phyloP scores from a whole-genome alignment of 768 basidiomycete genomes.

The Lanmaoa rubissima region DNA sequence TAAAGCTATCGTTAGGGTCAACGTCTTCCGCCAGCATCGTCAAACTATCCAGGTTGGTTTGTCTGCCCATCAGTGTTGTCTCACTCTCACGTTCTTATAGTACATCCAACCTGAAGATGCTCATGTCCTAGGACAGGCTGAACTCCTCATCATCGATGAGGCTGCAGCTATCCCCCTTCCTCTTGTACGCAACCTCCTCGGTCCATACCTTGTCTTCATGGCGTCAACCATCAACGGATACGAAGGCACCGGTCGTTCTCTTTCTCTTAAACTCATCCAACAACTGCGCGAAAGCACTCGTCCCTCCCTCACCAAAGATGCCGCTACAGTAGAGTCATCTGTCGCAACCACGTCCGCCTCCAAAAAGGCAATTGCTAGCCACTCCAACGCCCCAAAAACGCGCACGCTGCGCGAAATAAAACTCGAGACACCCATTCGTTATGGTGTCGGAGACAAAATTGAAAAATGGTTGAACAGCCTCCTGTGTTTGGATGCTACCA shows the following conservation, averaged over 20 bases:
- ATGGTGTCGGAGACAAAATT: constrained; percentile 79
- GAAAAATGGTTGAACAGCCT: constrained; percentile 93
- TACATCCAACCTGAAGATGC: constrained; percentile 99
- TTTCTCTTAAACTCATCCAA: constrained; percentile 96
- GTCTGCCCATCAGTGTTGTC: not conserved
- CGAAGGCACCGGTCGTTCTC: constrained; percentile 97
- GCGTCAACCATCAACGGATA: constrained; percentile 99
- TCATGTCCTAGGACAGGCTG: constrained; percentile 96
- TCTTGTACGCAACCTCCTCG: constrained; percentile 91
- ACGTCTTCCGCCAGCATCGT: constrained; percentile 88
- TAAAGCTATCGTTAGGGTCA: constrained; percentile 93
- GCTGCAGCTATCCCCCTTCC: constrained; percentile 97
- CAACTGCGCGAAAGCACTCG: constrained; percentile 91
- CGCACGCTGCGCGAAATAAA: constrained; percentile 90
- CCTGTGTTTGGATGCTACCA: constrained; percentile 87
- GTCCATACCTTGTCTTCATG: constrained; percentile 96
- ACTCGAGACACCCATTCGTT: constrained; percentile 93
- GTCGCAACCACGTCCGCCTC: constrained; percentile 37
- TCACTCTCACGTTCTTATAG: constrained; percentile 40
- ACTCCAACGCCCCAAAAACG: constrained; percentile 56
- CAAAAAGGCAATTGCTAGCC: constrained; percentile 49
- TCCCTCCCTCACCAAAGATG: constrained; percentile 70
- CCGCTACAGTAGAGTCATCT: constrained; percentile 40
- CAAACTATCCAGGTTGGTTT: constrained; percentile 89
- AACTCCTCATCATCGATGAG: constrained; percentile 96